Evolutionary conservation across 1,284 basidiomycete species (phyloP), one percentile per base, ranked within the genome.

Genomic region (Sanghuangporus baumii): DNA sequence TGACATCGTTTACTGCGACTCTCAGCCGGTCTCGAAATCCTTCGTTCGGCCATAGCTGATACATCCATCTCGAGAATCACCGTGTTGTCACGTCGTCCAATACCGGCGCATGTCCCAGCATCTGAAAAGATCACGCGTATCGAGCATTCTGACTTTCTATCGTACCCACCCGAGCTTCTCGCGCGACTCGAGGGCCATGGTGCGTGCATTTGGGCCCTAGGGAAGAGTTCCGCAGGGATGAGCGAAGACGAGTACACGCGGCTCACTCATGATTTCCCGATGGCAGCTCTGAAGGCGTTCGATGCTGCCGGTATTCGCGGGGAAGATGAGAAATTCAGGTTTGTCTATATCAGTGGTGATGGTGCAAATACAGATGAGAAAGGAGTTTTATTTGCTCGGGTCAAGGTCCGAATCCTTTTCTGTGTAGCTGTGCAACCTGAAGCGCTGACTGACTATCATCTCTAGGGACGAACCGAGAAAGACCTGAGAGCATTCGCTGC

Each of bases 181-280:
- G 56, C 63, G 5, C 69, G 63, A 31, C 72, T 78, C 36, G 73
- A 70, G 0, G 68, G 70, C 52, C 74, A 77, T 60, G 76, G 78
- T 58, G 76, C 74, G 6, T 74, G 74, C 65, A 69, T 79, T 8
- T 79, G 78, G 77, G 77, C 76, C 20, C 69, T 76, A 16, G 78
- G 78, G 0, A 71, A 66, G 54, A 69, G 69, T 31, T 62, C 72
- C 0, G 23, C 65, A 0, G 77, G 76, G 26, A 70, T 76, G 69
- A 67, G 63, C 8, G 77, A 78, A 59, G 67, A 68, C 43, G 74
- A 73, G 31, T 79, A 79, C 64, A 76, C 72, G 2, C 67, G 68
- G 55, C 67, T 78, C 57, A 78, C 76, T 3, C 69, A 75, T 55
- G 74, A 74, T 37, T 77, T 73, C 60, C 68, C 74, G 18, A 66